Conservation (phyloP, 768 basidiomycete genomes). For the Hygrophorus pudorinus region DNA sequence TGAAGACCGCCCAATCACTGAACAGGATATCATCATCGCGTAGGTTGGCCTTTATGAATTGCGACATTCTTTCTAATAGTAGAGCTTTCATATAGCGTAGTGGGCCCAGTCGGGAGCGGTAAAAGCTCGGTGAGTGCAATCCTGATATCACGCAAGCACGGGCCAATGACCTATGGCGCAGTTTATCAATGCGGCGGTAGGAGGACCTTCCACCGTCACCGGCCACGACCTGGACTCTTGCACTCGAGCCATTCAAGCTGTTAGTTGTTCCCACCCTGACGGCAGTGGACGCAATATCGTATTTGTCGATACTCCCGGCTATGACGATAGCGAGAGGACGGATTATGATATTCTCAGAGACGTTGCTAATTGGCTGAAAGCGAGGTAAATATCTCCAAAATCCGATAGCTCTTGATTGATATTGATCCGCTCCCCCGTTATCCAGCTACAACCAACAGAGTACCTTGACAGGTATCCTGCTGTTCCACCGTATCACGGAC, state of each 20-base stretch:
- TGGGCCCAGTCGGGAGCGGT: conserved; percentile 13
- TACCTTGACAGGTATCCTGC: conserved; percentile 12
- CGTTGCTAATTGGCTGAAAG: conserved; percentile 13
- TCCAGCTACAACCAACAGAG: conserved; percentile 7
- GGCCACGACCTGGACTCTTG: too few species aligned
- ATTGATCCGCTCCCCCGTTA: background rate
- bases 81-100: conserved; percentile 7
- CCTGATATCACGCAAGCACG: too few species aligned
- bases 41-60: background rate
- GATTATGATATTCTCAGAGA: conserved; percentile 11
- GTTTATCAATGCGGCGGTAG: conserved; percentile 12
- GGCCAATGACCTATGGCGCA: too few species aligned
- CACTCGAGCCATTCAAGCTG: too few species aligned
- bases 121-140: conserved; percentile 13
- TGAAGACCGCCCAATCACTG: too few species aligned
- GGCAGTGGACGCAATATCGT: too few species aligned
- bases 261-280: too few species aligned
- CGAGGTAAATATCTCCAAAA: conserved; percentile 7
- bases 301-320: too few species aligned
- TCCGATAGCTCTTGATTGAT: background rate
- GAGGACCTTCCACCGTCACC: too few species aligned
- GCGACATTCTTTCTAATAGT: background rate
- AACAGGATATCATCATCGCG: conserved; percentile 9
- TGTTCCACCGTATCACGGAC: conserved; percentile 13
- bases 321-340: too few species aligned